phyloP scores from a whole-genome alignment of 73 alveolate genomes.

The Paramecium biaurelia region DNA sequence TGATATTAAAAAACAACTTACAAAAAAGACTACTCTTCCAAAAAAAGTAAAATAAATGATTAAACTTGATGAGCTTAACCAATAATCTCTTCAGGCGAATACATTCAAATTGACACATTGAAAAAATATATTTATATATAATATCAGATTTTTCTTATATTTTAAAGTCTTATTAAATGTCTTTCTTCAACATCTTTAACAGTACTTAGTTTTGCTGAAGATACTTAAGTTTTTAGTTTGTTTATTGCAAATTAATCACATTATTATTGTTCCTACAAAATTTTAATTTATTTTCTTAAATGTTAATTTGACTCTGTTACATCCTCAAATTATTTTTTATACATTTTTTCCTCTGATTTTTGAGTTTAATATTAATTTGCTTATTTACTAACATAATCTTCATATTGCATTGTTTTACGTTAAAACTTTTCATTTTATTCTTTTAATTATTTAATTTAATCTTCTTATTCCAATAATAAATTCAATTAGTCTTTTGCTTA shows the following conservation, averaged over 20 bases:
- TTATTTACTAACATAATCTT: not conserved
- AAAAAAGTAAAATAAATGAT: constrained; percentile 16
- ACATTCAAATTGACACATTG: not conserved
- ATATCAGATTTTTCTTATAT: constrained; percentile 32
- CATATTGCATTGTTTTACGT: not conserved
- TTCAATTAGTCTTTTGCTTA: not conserved
- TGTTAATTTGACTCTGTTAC: not conserved
- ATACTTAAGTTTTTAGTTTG: not conserved
- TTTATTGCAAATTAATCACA: not conserved
- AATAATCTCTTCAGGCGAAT: not conserved
- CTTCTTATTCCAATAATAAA: not conserved
- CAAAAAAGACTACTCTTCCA: not conserved
- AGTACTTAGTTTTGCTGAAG: not conserved
- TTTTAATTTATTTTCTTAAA: constrained; percentile 3
- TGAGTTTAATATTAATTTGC: not conserved
- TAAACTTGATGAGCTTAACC: not conserved
- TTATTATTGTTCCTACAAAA: not conserved
- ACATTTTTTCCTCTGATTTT: not conserved
- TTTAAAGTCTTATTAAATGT: not conserved
- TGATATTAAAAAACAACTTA: not conserved
- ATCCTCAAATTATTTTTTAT: constrained; percentile 9
- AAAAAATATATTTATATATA: not conserved
- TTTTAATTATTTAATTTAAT: not conserved
- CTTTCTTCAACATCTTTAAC: not conserved
- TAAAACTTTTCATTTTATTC: not conserved